Evolutionary conservation across 352 stramenopile species (phyloP).

Genomic region (Globisporangium camurandrum): DNA sequence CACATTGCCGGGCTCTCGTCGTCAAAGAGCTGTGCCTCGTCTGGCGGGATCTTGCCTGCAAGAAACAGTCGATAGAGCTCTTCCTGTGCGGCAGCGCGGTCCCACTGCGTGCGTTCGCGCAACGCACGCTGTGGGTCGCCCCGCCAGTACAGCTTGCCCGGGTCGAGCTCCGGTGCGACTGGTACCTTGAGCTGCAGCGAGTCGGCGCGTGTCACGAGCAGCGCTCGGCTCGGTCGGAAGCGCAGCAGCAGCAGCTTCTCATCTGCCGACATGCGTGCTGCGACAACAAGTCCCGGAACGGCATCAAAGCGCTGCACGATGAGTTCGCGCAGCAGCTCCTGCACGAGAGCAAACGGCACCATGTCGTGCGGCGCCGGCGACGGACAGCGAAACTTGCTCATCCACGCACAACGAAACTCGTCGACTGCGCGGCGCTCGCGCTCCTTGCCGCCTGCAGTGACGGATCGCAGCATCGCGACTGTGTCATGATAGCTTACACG

Average conservation of each 20-base stretch:
- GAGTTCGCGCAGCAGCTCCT: constrained; percentile 60
- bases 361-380: constrained; percentile 34
- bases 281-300: constrained; percentile 33
- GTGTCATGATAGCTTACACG: constrained; percentile 48
- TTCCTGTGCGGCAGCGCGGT: constrained; percentile 37
- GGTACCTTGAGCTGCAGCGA: constrained; percentile 32
- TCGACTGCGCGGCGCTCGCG: constrained; percentile 30
- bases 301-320: constrained; percentile 57
- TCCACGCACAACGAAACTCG: constrained; percentile 51
- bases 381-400: constrained; percentile 57
- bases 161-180: constrained; percentile 41
- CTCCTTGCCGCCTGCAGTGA: constrained; percentile 37
- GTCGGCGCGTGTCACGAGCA: constrained; percentile 44
- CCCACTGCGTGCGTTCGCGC: constrained; percentile 26
- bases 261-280: constrained; percentile 20
- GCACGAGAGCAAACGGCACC: constrained; percentile 42
- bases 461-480: constrained; percentile 33
- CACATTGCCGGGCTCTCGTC: constrained; percentile 35
- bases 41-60: constrained; percentile 38
- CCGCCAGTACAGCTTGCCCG: constrained; percentile 27
- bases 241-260: constrained; percentile 27
- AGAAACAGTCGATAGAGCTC: constrained; percentile 69
- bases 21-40: constrained; percentile 62
- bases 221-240: constrained; percentile 34
- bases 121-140: constrained; percentile 13